phyloP scores from a whole-genome alignment of 495 filamentous ascomycete genomes.

The Pseudevernia furfuracea region DNA sequence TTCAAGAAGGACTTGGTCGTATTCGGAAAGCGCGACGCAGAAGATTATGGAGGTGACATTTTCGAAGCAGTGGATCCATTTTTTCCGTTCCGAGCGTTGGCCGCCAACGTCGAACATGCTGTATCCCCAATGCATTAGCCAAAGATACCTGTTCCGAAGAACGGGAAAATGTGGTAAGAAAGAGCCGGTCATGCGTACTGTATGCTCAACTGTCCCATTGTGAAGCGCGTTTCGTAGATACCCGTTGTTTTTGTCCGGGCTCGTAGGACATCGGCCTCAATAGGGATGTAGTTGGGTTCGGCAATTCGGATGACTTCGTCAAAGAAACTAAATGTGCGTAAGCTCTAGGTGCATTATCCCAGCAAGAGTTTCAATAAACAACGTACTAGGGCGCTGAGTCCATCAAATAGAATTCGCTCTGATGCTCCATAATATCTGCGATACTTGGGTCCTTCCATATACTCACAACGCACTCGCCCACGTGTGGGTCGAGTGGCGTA shows the following conservation, averaged over 20 bases:
- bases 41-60: conserved; percentile 99
- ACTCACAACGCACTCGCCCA: conserved; percentile 73
- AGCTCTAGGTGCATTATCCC: background rate
- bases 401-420: conserved; percentile 98
- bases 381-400: conserved; percentile 97
- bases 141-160: conserved; percentile 18
- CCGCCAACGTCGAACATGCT: conserved; percentile 99
- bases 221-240: conserved; percentile 97
- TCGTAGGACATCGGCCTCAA: conserved; percentile 86
- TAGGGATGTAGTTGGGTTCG: conserved; percentile 76
- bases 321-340: conserved; percentile 64
- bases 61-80: conserved; percentile 99
- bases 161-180: background rate
- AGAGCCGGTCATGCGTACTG: conserved; percentile 58
- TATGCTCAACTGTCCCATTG: conserved; percentile 97
- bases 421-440: conserved; percentile 77
- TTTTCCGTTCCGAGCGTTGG: conserved; percentile 94
- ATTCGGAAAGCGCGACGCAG: conserved; percentile 96
- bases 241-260: conserved; percentile 98
- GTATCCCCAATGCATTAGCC: conserved; percentile 17
- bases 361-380: background rate
- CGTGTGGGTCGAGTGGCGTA: conserved; percentile 64
- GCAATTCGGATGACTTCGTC: conserved; percentile 84
- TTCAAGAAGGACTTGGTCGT: conserved; percentile 93
- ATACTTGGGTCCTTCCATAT: conserved; percentile 88